A percentile compares a stretch with the other conserved stretches of the same genome.
Evolutionary conservation across 208 protist genomes (phyloP).

Genomic region (Leishmania amazonensis): DNA sequence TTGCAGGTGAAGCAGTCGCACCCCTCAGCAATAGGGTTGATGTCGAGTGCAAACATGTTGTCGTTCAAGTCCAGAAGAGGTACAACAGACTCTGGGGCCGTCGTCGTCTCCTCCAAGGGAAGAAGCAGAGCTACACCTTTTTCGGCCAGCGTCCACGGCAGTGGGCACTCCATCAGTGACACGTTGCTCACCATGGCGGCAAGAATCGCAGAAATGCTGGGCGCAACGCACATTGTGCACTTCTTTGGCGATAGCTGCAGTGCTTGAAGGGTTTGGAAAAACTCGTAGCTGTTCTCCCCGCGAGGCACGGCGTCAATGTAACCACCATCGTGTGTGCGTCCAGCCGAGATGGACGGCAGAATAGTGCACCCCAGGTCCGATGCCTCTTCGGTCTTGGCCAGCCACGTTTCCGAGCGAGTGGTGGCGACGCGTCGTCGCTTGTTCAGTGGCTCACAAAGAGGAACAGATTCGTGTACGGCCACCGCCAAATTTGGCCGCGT

Average conservation of each 20-base stretch:
- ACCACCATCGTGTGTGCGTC: slow-evolving; percentile 7
- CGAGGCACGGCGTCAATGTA: slow-evolving; percentile 41
- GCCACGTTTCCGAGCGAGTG: slow-evolving; percentile 48
- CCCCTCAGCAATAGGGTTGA: slow-evolving; percentile 43
- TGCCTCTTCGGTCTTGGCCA: slow-evolving; percentile 23
- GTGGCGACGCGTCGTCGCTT: slow-evolving; percentile 45
- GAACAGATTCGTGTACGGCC: slow-evolving; percentile 52
- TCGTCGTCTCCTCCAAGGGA: neutral
- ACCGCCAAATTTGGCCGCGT: slow-evolving; percentile 57
- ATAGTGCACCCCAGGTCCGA: slow-evolving; percentile 27
- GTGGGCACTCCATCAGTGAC: slow-evolving; percentile 62
- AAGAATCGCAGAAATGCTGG: slow-evolving; percentile 46
- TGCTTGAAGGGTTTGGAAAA: slow-evolving; percentile 30
- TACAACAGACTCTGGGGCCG: slow-evolving; percentile 27
- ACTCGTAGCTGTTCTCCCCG: slow-evolving; percentile 43
- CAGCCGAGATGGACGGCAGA: slow-evolving; percentile 33
- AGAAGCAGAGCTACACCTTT: slow-evolving; percentile 73
- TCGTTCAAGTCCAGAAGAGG: slow-evolving; percentile 81
- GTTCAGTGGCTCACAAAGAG: slow-evolving; percentile 45
- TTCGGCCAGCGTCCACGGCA: slow-evolving; percentile 76
- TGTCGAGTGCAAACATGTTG: slow-evolving; percentile 59
- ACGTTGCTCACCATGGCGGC: slow-evolving; percentile 52
- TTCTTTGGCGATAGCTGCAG: slow-evolving; percentile 22
- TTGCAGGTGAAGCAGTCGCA: slow-evolving; percentile 84
- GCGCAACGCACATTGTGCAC: slow-evolving; percentile 45